Conservation (phyloP, 2,329 filamentous ascomycete genomes). For the Akanthomyces dipterigenus region DNA sequence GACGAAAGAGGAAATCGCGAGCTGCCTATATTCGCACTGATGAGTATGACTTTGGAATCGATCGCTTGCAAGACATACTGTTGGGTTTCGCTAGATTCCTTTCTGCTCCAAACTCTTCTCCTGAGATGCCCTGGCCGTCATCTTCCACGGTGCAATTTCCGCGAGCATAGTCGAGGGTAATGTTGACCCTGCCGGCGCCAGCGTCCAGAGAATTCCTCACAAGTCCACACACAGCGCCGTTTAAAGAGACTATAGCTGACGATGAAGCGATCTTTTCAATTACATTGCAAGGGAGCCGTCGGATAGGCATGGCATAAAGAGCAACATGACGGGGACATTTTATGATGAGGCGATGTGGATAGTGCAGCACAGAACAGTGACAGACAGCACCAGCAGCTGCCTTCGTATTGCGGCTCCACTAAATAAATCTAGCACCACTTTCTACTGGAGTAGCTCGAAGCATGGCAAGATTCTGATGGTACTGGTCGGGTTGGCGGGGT, state of each 20-base stretch:
- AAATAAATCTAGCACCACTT: constrained; percentile 10
- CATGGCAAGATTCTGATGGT: constrained; percentile 5
- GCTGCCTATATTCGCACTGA: constrained; percentile 56
- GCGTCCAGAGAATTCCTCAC: constrained; percentile 84
- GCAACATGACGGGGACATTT: neutral
- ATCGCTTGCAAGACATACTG: constrained; percentile 42
- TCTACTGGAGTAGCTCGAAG: constrained; percentile 2
- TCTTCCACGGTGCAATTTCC: constrained; percentile 79
- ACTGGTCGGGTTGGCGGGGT: constrained; percentile 3
- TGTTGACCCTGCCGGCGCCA: constrained; percentile 57
- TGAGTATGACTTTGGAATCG: neutral
- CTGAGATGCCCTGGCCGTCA: constrained; percentile 70
- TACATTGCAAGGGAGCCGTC: constrained; percentile 62
- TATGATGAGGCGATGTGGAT: neutral
- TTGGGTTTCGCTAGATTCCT: constrained; percentile 70
- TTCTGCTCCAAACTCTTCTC: constrained; percentile 60
- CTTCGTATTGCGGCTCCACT: neutral
- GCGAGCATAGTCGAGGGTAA: constrained; percentile 66
- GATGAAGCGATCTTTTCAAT: constrained; percentile 80
- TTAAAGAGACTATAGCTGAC: constrained; percentile 67
- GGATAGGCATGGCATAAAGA: constrained; percentile 51
- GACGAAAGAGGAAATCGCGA: constrained; percentile 46
- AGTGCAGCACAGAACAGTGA: neutral
- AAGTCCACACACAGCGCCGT: constrained; percentile 63
- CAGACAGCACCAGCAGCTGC: neutral